Base-by-base conservation (phyloP, 202 grass and related monocot species). In the Elaeis oleifera region DNA sequence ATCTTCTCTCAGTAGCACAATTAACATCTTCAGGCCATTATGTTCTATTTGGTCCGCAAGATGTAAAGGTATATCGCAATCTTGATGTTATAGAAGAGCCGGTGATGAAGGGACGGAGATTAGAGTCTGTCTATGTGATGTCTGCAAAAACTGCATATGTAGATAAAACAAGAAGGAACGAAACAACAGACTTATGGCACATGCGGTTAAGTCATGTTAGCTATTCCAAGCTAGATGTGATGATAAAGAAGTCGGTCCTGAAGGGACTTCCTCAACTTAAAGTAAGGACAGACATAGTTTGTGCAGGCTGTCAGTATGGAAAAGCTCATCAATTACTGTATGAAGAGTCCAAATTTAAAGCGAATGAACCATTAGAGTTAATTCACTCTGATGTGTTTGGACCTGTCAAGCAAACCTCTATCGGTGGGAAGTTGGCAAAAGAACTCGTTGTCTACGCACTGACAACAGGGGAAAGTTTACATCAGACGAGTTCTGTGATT, bases 231-330 rank as follows among this genome's bases (percentile, higher is more conserved):
- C 4, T 50, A 6, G 57, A 58, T 9, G 18, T 57, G 4, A 49
- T 58, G 19, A 69, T 69, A 9, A 21, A 49, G 9, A 23, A 20
- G 11, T 19, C 13, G 0, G 58, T 57, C 28, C 5, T 58, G 2
- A 69, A 58, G 19, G 3, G 54, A 14, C 64, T 81, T 59, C 59
- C 78, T 28, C 6, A 31, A 54, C 0, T 76, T 20, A 20, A 16
- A 60, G 56, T 18, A 4, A 73, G 1, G 1, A n/a, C 11, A 56
- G 4, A 83, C 0, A 48, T 2, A n/a, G 1, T 77, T 0, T 83
- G 36, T 49, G 31, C 0, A 3, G 49, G 68, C 20, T 1, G 23
- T 2, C 1, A 23, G 2, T 23, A 23, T 83, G 31, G 29, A 14
- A 57, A 69, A 9, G 28, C 72, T 24, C 49, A 76, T 59, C 50